Percentiles rank a stretch among this genome's conserved stretches.
Evolutionary conservation across 306 rosid genomes (phyloP).

Genomic region (Trifolium pratense): DNA sequence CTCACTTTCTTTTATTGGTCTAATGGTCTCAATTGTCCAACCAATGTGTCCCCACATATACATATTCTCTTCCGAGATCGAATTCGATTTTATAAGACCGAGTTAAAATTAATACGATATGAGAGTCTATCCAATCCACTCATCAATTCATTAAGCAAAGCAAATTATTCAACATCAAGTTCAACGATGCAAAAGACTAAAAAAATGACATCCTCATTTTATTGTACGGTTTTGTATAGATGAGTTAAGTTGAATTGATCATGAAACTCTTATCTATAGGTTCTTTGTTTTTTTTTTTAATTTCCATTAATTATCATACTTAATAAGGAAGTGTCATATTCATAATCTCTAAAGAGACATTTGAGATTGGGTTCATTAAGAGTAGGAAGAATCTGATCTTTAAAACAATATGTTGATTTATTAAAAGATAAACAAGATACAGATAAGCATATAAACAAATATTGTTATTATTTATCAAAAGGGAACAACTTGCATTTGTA

Average conservation of each 20-base stretch:
- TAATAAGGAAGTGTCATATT: constrained; percentile 20
- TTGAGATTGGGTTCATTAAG: constrained; percentile 45
- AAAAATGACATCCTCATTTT: too few relatives aligned
- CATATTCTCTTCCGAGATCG: background rate
- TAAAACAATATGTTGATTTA: constrained; percentile 4
- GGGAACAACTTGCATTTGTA: constrained; percentile 34
- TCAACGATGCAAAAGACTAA: too few relatives aligned
- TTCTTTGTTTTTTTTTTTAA: too few relatives aligned
- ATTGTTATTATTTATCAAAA: constrained; percentile 21
- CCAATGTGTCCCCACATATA: constrained; percentile 39
- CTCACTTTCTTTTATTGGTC: background rate
- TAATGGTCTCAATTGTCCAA: constrained; percentile 34
- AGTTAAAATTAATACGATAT: too few relatives aligned
- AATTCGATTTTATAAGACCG: too few relatives aligned
- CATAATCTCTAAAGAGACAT: constrained; percentile 41
- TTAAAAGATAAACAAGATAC: constrained; percentile 6
- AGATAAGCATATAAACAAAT: constrained; percentile 30
- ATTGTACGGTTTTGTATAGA: too few relatives aligned
- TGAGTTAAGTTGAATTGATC: too few relatives aligned
- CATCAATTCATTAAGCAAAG: too few relatives aligned
- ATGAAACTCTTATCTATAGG: too few relatives aligned
- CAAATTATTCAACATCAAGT: too few relatives aligned
- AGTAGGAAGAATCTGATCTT: constrained; percentile 43
- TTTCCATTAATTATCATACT: too few relatives aligned
- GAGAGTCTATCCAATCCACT: too few relatives aligned